Conservation (phyloP, 345 rosid species). For the sweet orange (Citrus sinensis) region DVS_A1.0 CM039163.1:4864501-4865000, state of each 20-base stretch:
- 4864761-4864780: not conserved
- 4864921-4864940: not conserved
- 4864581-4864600: too few species aligned
- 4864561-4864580: too few species aligned
- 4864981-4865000: not conserved
- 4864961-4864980: not conserved
- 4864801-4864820: not conserved
- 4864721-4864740: not conserved
- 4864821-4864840: slow-evolving; percentile 11
- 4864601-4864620: too few species aligned
- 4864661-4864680: slow-evolving; percentile 1
- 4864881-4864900: not conserved
- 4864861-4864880: not conserved
- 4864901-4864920: not conserved
- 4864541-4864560: too few species aligned
- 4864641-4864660: slow-evolving; percentile 2
- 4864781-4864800: not conserved
- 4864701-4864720: not conserved
- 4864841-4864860: not conserved
- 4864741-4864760: not conserved
- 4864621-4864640: not conserved
- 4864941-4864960: not conserved
- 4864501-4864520: not conserved
- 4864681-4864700: not conserved
- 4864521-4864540: not conserved